Evolutionary conservation across 164 flowering plant genomes (phyloP).

Genomic region (Macadamia tetraphylla): DNA sequence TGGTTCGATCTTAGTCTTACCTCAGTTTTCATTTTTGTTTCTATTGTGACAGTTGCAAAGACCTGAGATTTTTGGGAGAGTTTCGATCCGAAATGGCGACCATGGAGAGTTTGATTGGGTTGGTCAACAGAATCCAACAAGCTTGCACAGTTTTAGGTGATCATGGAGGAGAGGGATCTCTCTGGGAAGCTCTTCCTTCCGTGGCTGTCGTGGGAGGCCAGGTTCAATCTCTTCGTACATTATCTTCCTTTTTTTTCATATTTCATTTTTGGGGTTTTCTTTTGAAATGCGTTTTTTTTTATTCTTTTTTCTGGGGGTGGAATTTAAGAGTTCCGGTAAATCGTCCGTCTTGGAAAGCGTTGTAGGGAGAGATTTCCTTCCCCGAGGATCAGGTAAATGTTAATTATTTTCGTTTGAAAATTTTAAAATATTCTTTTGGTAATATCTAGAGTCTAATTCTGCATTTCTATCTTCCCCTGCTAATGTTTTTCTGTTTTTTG

Average conservation of each 20-base stretch:
- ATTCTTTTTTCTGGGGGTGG: not conserved
- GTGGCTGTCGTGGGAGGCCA: conserved; percentile 99
- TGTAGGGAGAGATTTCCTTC: conserved; percentile 95
- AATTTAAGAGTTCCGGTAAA: conserved; percentile 86
- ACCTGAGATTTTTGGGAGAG: conserved; percentile 3
- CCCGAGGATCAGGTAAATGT: conserved; percentile 94
- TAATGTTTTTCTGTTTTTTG: not conserved
- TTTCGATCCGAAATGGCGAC: conserved; percentile 57
- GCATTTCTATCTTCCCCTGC: not conserved
- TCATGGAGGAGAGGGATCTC: conserved; percentile 95
- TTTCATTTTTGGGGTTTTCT: not conserved
- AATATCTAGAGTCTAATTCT: not conserved
- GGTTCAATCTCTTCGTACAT: conserved; percentile 26
- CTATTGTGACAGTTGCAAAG: not conserved
- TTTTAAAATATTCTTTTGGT: not conserved
- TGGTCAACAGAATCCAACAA: conserved; percentile 84
- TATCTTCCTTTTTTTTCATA: conserved; percentile 5
- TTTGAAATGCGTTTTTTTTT: not conserved
- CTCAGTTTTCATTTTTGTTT: not conserved
- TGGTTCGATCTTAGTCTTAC: too few relatives aligned
- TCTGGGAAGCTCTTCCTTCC: conserved; percentile 99
- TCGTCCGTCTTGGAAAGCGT: conserved; percentile 95
- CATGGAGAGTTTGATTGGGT: conserved; percentile 92
- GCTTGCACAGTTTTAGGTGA: conserved; percentile 97
- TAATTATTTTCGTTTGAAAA: conserved; percentile 2